Base-by-base conservation (phyloP, 352 stramenopile genomes). In the Phytophthora megakarya region DNA sequence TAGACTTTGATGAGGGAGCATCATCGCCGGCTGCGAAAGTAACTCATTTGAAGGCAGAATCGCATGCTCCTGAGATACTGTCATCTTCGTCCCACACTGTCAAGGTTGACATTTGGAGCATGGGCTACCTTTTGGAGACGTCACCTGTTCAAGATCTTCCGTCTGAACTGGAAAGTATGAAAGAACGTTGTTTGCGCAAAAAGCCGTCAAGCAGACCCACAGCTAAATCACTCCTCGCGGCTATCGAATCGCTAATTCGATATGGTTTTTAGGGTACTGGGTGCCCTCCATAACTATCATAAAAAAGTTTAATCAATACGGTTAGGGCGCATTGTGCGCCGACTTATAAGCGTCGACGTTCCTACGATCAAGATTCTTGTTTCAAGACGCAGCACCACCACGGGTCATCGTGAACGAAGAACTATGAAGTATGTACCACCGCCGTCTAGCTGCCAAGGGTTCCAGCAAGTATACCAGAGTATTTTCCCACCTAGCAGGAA, bases 31-130 rank as follows among this genome's bases (percentile, higher is more conserved):
- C 46, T 39, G 37, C 18, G 25, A 58, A 22, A 47, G 13, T 37
- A 5, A 18, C 3, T 8, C 60, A 67, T 50, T 67, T 67, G 30
- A 55, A 67, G 13, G 32, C 49, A 32, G 49, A 61, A 50, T 62
- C 60, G 44, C 60, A 67, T 67, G 60, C 49, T 61, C 60, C 44
- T 18, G 50, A 67, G 21, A 67, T 62, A 48, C 8, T 23, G n/a
- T 51, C 18, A n/a, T 61, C 32, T 55, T 40, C n/a, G 10, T 43
- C 42, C 3, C 60, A 68, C 37, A 63, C 50, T 18, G 26, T 57
- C 44, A 45, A 57, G 60, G 43, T 67, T 25, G 40, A 61, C 40
- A 61, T 61, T 61, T 61, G 52, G 40, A 44, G 45, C 45, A 44
- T 68, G 44, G 44, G 51, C 28, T 63, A 28, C 52, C 51, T 61